phyloP scores from a whole-genome alignment of 2,329 filamentous ascomycete species.

The Penicillium frequentans region DNA sequence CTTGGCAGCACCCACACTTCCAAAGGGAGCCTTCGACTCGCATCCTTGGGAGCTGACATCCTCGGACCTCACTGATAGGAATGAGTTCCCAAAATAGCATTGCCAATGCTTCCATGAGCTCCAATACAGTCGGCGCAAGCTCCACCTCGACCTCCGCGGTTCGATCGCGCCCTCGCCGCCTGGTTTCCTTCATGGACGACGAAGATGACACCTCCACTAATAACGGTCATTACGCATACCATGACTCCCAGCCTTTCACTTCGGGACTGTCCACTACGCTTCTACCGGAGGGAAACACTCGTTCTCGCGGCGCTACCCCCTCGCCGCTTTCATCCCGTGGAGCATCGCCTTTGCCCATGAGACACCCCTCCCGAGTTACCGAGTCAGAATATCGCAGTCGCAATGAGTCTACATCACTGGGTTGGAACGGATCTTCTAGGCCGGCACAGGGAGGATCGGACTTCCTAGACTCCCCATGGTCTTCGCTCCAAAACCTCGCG shows the following conservation, averaged over 20 bases:
- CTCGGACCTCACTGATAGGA: slow-evolving; percentile 29
- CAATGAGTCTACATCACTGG: slow-evolving; percentile 24
- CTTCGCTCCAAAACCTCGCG: slow-evolving; percentile 50
- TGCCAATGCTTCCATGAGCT: slow-evolving; percentile 36
- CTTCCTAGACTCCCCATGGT: slow-evolving; percentile 49
- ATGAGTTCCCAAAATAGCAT: slow-evolving; percentile 44
- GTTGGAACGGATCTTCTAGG: slow-evolving; percentile 24
- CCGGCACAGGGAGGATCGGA: slow-evolving; percentile 31
- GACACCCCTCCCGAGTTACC: slow-evolving; percentile 35
- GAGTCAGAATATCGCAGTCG: slow-evolving; percentile 23
- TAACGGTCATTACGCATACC: slow-evolving; percentile 24
- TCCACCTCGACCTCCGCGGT: slow-evolving; percentile 40
- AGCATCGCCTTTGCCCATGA: slow-evolving; percentile 41
- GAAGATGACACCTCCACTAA: slow-evolving; percentile 26
- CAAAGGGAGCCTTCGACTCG: slow-evolving; percentile 24
- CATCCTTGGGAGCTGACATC: slow-evolving; percentile 17
- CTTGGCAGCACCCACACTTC: slow-evolving; percentile 30
- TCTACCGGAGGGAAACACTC: slow-evolving; percentile 23
- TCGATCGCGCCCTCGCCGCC: slow-evolving; percentile 44
- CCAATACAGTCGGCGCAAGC: slow-evolving; percentile 33
- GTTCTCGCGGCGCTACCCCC: slow-evolving; percentile 44
- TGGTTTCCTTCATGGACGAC: slow-evolving; percentile 45
- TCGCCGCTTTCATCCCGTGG: slow-evolving; percentile 38
- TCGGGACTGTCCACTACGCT: slow-evolving; percentile 31
- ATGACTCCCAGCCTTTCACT: slow-evolving; percentile 28